phyloP scores from a whole-genome alignment of 208 protist genomes.

The Trypanosomatidae sp. region DNA sequence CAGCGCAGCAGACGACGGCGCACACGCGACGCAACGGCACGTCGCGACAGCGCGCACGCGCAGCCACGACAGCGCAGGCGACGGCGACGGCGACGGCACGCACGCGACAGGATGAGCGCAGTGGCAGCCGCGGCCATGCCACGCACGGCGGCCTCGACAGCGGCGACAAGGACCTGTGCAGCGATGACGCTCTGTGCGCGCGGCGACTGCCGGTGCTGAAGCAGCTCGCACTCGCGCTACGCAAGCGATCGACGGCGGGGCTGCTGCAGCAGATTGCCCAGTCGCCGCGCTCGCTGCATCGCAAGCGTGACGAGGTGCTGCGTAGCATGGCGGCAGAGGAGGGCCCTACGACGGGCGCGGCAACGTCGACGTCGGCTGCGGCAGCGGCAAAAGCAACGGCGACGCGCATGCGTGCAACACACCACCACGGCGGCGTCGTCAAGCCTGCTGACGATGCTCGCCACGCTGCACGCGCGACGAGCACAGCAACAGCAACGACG shows the following conservation, averaged over 20 bases:
- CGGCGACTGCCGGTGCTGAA: slow-evolving; percentile 31
- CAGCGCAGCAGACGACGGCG: too few relatives aligned
- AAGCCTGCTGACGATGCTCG: too few relatives aligned
- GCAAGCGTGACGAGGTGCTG: slow-evolving; percentile 59
- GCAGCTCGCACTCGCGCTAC: slow-evolving; percentile 20
- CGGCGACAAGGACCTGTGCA: neutral
- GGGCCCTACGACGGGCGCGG: neutral
- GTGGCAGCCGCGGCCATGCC: too few relatives aligned
- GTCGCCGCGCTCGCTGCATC: slow-evolving; percentile 31
- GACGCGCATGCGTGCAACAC: too few relatives aligned
- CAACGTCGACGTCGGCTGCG: neutral
- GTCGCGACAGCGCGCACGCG: too few relatives aligned
- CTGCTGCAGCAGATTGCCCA: slow-evolving; percentile 30
- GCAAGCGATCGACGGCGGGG: slow-evolving; percentile 16
- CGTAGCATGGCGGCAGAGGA: slow-evolving; percentile 8
- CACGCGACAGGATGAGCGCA: too few relatives aligned
- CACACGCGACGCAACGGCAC: too few relatives aligned
- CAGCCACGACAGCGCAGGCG: too few relatives aligned
- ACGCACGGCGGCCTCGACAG: slow-evolving; percentile 1
- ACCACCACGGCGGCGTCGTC: too few relatives aligned
- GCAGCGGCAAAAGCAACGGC: neutral
- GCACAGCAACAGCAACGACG: too few relatives aligned
- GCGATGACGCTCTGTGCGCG: neutral
- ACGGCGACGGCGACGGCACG: too few relatives aligned
- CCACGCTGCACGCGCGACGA: too few relatives aligned